Evolutionary conservation across 371 early-diverging fungal genomes (phyloP).

Genomic region (Cokeromyces recurvatus): DNA sequence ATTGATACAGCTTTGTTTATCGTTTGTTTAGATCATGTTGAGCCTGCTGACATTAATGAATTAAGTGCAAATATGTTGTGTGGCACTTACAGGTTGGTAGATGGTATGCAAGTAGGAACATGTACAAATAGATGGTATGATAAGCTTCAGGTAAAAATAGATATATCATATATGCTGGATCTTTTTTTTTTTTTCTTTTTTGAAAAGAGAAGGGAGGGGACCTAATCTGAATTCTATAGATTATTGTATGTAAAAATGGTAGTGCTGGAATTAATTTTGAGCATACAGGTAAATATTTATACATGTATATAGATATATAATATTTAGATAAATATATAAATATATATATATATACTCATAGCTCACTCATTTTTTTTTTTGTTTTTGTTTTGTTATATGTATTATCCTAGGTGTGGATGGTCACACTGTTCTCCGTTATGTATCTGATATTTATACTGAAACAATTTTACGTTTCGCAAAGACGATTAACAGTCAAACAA

Average conservation of each 20-base stretch:
- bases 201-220: too few relatives aligned
- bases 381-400: too few relatives aligned
- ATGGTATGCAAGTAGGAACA: conserved; percentile 51
- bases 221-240: too few relatives aligned
- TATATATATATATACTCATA: background rate
- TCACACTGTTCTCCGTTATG: conserved; percentile 52
- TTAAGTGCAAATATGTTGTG: conserved; percentile 53
- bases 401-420: conserved; percentile 49
- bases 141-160: conserved; percentile 42
- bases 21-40: conserved; percentile 72
- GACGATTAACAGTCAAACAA: conserved; percentile 49
- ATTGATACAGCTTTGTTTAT: conserved; percentile 78
- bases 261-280: conserved; percentile 58
- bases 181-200: conserved; percentile 1
- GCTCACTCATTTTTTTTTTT: background rate
- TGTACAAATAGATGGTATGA: conserved; percentile 59
- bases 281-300: conserved; percentile 53
- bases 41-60: conserved; percentile 35
- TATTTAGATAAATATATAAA: too few relatives aligned
- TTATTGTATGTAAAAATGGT: conserved; percentile 56
- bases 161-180: background rate
- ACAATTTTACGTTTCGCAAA: conserved; percentile 53
- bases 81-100: conserved; percentile 44
- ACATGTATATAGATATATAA: too few relatives aligned
- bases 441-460: conserved; percentile 54